Base-by-base conservation (phyloP, 2,329 filamentous ascomycete genomes). In the Fusarium heterosporum region DNA sequence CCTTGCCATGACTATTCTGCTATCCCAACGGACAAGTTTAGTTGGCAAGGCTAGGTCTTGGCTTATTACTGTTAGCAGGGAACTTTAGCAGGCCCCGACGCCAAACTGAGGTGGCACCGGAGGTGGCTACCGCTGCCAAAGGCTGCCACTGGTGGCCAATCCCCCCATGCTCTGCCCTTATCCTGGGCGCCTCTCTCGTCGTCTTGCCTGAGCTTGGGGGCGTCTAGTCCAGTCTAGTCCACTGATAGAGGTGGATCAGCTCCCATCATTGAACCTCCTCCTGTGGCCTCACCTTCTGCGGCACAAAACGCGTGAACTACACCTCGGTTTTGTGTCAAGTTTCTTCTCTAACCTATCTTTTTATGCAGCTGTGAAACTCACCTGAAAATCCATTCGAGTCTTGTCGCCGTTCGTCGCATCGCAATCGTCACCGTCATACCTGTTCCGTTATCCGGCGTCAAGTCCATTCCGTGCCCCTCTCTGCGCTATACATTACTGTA, bases 241-340 rank as follows among this genome's bases (percentile, higher is more conserved):
- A 61, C 55, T 55, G 53, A 57, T 52, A 53, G 53, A 57, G 61
- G 70, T 72, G 70, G 70, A 72, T 66, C 70, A 47, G 38, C 55
- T 62, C 68, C 64, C 48, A 64, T 71, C 56, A 41, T 61, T 70
- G 64, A 72, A 72, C 68, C 71, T 72, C 66, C 58, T 71, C 68
- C 71, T 71, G 71, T 73, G 71, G 70, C 68, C 71, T 73, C 71
- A 73, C 71, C 66, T 73, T 68, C 71, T 73, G 71, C 71, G 71
- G 68, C 71, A 73, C 71, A 73, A 73, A 73, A 73, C 71, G 68
- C 71, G 64, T 71, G 68, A 73, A 72, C 70, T 61, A 71, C 69
- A 61, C 49, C 61, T 73, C 61, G 61, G 69, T 70, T 63, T 69
- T 72, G 69, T 73, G 65, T 71, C 71, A 73, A 73, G 62, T 73